phyloP scores from a whole-genome alignment of 2,329 filamentous ascomycete genomes.

The Aphanocladium album region DNA sequence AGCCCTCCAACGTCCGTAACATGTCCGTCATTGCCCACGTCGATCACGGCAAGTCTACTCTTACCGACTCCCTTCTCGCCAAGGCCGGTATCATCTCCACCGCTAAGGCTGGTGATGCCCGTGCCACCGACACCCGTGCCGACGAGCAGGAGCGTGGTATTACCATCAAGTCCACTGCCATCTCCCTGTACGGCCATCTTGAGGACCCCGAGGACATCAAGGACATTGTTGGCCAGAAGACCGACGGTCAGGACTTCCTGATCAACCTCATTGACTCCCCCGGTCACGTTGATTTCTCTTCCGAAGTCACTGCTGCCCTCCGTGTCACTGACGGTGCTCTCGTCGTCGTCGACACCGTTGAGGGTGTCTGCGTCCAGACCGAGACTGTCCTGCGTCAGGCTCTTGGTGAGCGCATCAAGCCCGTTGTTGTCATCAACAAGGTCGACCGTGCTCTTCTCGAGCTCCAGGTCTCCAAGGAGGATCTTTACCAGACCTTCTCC shows the following conservation, averaged over 20 bases:
- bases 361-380: slow-evolving; percentile 99
- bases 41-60: slow-evolving; percentile 99
- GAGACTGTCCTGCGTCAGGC: slow-evolving; percentile 99
- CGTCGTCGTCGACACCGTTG: slow-evolving; percentile 98
- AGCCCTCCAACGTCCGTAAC: slow-evolving; percentile 76
- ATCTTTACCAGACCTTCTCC: slow-evolving; percentile 99
- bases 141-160: slow-evolving; percentile 99
- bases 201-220: slow-evolving; percentile 80
- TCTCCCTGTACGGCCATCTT: slow-evolving; percentile 91
- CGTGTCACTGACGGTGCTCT: slow-evolving; percentile 99
- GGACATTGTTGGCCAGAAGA: slow-evolving; percentile 85
- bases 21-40: slow-evolving; percentile 99
- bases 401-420: slow-evolving; percentile 99
- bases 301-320: slow-evolving; percentile 97
- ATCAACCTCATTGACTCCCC: slow-evolving; percentile 99
- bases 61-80: slow-evolving; percentile 98
- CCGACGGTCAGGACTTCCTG: slow-evolving; percentile 92
- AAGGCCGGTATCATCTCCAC: slow-evolving; percentile 99
- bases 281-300: slow-evolving; percentile 99
- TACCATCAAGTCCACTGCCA: slow-evolving; percentile 99
- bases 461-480: slow-evolving; percentile 97
- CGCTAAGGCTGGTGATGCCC: slow-evolving; percentile 90
- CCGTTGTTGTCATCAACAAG: slow-evolving; percentile 99
- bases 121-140: slow-evolving; percentile 93
- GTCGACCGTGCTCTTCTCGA: slow-evolving; percentile 99